A percentile compares a stretch with the other conserved stretches of the same genome.
phyloP scores from a whole-genome alignment of 306 rosid species.

The Rosa multiflora region DNA sequence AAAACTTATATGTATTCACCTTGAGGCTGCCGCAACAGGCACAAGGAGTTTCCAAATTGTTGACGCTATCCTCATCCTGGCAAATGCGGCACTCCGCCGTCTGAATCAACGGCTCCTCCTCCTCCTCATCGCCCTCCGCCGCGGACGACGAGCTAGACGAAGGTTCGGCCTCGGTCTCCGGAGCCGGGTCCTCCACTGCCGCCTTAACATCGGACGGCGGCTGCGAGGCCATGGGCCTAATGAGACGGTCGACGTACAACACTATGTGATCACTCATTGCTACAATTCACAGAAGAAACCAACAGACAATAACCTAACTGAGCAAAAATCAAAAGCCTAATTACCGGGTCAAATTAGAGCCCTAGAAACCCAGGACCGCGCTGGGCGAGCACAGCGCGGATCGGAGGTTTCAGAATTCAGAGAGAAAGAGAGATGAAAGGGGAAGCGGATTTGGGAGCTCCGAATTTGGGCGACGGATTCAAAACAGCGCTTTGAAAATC shows the following conservation, averaged over 20 bases:
- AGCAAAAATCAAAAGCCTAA: not conserved
- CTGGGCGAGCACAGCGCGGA: conserved; percentile 35
- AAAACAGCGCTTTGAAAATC: conserved; percentile 9
- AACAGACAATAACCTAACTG: conserved; percentile 17
- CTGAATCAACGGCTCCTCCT: conserved; percentile 73
- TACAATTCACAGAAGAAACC: not conserved
- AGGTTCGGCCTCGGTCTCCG: conserved; percentile 22
- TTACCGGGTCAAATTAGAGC: not conserved
- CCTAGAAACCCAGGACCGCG: conserved; percentile 31
- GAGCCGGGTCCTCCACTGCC: conserved; percentile 10
- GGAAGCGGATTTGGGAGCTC: conserved; percentile 7
- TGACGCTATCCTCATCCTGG: conserved; percentile 78
- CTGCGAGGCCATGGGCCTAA: conserved; percentile 44
- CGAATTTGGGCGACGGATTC: not conserved
- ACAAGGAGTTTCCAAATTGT: conserved; percentile 84
- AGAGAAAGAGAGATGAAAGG: conserved; percentile 1
- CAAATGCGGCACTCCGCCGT: conserved; percentile 93
- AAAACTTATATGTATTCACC: conserved; percentile 34
- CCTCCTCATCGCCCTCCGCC: conserved; percentile 20
- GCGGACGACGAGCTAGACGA: conserved; percentile 38
- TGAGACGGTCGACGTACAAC: conserved; percentile 66
- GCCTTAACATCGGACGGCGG: conserved; percentile 32
- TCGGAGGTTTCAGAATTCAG: conserved; percentile 28
- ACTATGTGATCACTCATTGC: conserved; percentile 89
- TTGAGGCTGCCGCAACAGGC: conserved; percentile 93